Conservation (phyloP, 495 filamentous ascomycete species). For the Penicillium diatomitis region DNA sequence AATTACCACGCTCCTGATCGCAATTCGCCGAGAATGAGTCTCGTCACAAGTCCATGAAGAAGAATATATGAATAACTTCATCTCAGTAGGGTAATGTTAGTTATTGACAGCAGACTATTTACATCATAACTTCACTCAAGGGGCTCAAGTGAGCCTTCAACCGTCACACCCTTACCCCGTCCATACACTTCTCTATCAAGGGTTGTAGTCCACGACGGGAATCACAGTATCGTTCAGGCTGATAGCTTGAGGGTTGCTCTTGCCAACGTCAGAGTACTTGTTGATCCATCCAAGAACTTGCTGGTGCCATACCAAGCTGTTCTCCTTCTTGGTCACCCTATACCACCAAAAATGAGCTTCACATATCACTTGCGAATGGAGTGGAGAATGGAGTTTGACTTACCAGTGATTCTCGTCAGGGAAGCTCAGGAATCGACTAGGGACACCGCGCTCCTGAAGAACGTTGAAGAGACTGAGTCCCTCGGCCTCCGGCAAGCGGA, state of each 20-base stretch:
- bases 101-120: too few relatives aligned
- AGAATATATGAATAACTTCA: too few relatives aligned
- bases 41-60: too few relatives aligned
- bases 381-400: not conserved
- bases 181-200: slow-evolving; percentile 3
- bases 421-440: slow-evolving; percentile 51
- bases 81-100: too few relatives aligned
- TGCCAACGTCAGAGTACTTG: slow-evolving; percentile 25
- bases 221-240: slow-evolving; percentile 25
- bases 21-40: too few relatives aligned
- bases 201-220: slow-evolving; percentile 25
- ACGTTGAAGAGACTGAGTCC: slow-evolving; percentile 40
- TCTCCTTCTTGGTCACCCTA: slow-evolving; percentile 33
- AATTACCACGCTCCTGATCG: too few relatives aligned
- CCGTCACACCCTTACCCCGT: too few relatives aligned
- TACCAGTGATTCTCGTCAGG: slow-evolving; percentile 44
- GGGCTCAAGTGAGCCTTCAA: too few relatives aligned
- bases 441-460: slow-evolving; percentile 39
- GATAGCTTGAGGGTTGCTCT: slow-evolving; percentile 21
- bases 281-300: slow-evolving; percentile 44
- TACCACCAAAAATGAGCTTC: not conserved
- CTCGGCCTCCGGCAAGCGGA: slow-evolving; percentile 33
- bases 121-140: too few relatives aligned
- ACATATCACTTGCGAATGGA: too few relatives aligned
- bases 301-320: slow-evolving; percentile 39